These are phyloP conservation scores for Lycium barbarum DNA, from an alignment of 257 asterid genomes.

Conservation along the genomic window DNA sequence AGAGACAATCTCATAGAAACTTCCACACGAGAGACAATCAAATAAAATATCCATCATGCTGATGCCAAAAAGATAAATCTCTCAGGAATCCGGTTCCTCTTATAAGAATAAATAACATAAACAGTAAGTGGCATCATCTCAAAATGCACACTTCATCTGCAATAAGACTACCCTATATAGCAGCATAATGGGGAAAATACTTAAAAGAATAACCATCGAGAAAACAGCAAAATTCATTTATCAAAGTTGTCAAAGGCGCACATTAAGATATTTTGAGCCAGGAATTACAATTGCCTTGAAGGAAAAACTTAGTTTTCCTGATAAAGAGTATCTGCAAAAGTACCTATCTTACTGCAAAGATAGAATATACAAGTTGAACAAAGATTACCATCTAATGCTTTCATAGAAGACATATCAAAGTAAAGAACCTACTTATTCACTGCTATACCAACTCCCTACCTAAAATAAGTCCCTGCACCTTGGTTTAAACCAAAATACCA, in stretches of 20 bases:
- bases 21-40: background rate
- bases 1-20: background rate
- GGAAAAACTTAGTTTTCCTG: conserved; percentile 41
- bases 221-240: conserved; percentile 31
- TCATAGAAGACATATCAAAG: conserved; percentile 32
- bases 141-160: background rate
- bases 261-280: conserved; percentile 34
- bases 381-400: conserved; percentile 34
- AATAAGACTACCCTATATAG: background rate
- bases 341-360: conserved; percentile 47
- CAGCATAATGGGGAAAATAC: background rate
- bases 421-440: conserved; percentile 57
- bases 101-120: background rate
- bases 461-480: conserved; percentile 23
- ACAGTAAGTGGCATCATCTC: conserved; percentile 18
- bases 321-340: conserved; percentile 45
- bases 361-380: conserved; percentile 59
- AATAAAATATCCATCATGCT: background rate
- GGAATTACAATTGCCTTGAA: conserved; percentile 38
- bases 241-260: conserved; percentile 35
- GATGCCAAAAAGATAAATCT: background rate
- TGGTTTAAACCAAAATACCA: conserved; percentile 2
- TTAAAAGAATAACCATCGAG: background rate
- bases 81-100: background rate
- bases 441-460: conserved; percentile 43